These are phyloP conservation scores for Penicillium cinerascens DNA, from an alignment of 495 filamentous ascomycete species.

Conservation along the genomic window DNA sequence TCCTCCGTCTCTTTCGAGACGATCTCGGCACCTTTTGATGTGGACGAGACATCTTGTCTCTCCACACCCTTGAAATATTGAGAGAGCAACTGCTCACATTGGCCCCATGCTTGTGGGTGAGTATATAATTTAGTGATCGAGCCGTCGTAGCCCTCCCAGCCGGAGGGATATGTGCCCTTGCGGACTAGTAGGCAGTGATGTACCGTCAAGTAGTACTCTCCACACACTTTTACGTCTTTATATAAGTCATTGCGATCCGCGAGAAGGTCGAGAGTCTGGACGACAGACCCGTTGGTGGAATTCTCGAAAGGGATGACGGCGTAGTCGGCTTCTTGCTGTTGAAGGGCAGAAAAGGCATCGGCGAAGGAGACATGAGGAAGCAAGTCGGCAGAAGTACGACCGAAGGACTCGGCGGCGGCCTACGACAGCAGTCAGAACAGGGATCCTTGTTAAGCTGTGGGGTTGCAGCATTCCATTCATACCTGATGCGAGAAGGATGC, in stretches of 20 bases:
- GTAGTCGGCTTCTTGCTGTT: constrained; percentile 55
- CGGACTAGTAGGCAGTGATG: constrained; percentile 76
- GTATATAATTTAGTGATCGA: constrained; percentile 64
- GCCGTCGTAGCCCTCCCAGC: constrained; percentile 26
- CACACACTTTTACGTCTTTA: constrained; percentile 66
- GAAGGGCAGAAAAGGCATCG: constrained; percentile 79
- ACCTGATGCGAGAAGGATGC: constrained; percentile 94
- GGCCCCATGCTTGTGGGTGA: constrained; percentile 92
- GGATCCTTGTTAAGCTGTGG: constrained; percentile 3
- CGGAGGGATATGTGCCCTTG: constrained; percentile 28
- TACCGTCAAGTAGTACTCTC: constrained; percentile 79
- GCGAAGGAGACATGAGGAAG: constrained; percentile 53
- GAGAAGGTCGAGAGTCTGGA: constrained; percentile 82
- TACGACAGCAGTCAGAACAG: constrained; percentile 28
- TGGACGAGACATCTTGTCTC: constrained; percentile 81
- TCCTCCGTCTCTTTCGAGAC: constrained; percentile 57
- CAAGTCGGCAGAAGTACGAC: constrained; percentile 45
- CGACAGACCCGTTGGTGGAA: constrained; percentile 86
- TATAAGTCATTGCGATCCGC: constrained; percentile 63
- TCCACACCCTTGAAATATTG: constrained; percentile 65
- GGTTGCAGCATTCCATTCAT: constrained; percentile 13
- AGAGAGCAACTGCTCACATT: constrained; percentile 75
- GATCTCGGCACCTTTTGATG: constrained; percentile 75
- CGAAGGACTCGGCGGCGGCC: constrained; percentile 67
- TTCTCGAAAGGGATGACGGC: constrained; percentile 97